Conservation (phyloP, 2,329 filamentous ascomycete genomes). For the Xylariaceae sp. region DNA sequence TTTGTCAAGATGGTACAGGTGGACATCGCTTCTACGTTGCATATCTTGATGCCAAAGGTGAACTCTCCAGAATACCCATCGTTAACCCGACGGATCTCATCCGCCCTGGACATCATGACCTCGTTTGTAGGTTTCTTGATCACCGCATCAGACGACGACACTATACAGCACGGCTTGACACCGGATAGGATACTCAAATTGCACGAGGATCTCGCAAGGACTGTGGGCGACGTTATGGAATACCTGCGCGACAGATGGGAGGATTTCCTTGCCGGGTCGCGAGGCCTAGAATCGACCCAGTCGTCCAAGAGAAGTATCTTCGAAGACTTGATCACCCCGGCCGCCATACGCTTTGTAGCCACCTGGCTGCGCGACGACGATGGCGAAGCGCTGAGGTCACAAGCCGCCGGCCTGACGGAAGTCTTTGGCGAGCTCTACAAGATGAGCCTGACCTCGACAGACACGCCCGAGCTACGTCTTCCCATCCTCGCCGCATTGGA, state of each 20-base stretch:
- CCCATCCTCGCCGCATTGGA: conserved; percentile 56
- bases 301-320: conserved; percentile 51
- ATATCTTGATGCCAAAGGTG: conserved; percentile 52
- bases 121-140: conserved; percentile 56
- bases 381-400: conserved; percentile 49
- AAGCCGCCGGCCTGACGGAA: conserved; percentile 55
- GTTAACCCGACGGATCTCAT: conserved; percentile 50
- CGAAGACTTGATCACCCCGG: conserved; percentile 54
- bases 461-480: conserved; percentile 47
- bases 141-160: conserved; percentile 43
- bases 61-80: conserved; percentile 48
- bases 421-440: conserved; percentile 60
- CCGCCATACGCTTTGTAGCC: conserved; percentile 51
- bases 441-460: conserved; percentile 7
- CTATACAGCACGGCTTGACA: conserved; percentile 35
- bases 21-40: conserved; percentile 59
- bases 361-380: conserved; percentile 69
- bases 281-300: conserved; percentile 39
- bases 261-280: conserved; percentile 34
- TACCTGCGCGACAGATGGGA: conserved; percentile 68
- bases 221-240: conserved; percentile 60
- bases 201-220: conserved; percentile 40
- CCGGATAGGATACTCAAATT: conserved; percentile 55
- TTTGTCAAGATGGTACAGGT: conserved; percentile 61
- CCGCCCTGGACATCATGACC: conserved; percentile 57